Conservation (phyloP, 2,329 filamentous ascomycete species). For the Fusarium armeniacum region DNA sequence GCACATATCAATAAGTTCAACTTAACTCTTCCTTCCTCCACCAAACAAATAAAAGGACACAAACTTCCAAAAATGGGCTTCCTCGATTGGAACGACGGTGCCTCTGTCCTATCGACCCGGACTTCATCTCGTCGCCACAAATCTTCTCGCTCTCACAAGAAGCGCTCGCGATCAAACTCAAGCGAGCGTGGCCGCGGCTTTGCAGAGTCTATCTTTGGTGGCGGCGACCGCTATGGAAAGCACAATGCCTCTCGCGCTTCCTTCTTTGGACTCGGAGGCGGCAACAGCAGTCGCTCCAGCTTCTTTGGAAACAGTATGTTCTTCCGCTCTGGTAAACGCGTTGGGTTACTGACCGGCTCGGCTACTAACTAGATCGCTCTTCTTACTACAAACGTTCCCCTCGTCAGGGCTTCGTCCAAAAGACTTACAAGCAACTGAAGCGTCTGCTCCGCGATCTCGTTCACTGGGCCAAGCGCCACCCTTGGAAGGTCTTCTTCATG, state of each 20-base stretch:
- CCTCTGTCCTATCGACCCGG: slow-evolving; percentile 52
- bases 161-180: slow-evolving; percentile 56
- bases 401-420: slow-evolving; percentile 81
- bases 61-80: slow-evolving; percentile 51
- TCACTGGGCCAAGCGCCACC: slow-evolving; percentile 85
- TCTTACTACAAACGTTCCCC: slow-evolving; percentile 86
- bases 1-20: slow-evolving; percentile 20
- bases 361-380: slow-evolving; percentile 59
- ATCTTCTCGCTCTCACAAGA: slow-evolving; percentile 53
- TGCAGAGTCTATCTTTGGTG: slow-evolving; percentile 53
- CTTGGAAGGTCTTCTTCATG: slow-evolving; percentile 87
- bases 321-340: neutral
- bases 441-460: slow-evolving; percentile 84
- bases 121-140: slow-evolving; percentile 49
- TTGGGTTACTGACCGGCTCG: slow-evolving; percentile 8
- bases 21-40: neutral
- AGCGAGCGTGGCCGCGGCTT: slow-evolving; percentile 53
- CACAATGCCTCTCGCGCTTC: slow-evolving; percentile 60
- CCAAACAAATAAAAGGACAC: neutral
- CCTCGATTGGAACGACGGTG: slow-evolving; percentile 54
- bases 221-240: slow-evolving; percentile 54
- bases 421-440: slow-evolving; percentile 80
- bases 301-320: slow-evolving; percentile 62
- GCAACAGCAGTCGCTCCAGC: slow-evolving; percentile 60
- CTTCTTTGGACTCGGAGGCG: slow-evolving; percentile 62